These are phyloP conservation scores for Chlorella sp. DNA, from an alignment of 139 green algal genomes.

Conservation along the genomic window DNA sequence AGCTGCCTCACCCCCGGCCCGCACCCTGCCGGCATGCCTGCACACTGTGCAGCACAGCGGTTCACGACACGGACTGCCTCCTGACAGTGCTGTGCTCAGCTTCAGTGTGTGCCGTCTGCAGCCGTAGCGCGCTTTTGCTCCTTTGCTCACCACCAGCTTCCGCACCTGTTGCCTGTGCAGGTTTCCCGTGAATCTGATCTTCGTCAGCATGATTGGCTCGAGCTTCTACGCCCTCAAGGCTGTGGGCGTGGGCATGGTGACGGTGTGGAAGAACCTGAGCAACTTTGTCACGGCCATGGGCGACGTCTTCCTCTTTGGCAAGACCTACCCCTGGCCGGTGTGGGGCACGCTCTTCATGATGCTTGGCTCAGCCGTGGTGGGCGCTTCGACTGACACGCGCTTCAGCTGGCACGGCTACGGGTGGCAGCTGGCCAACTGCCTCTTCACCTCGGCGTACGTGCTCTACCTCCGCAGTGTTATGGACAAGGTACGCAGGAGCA, in stretches of 20 bases:
- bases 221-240: slow-evolving; percentile 73
- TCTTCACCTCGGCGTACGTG: slow-evolving; percentile 75
- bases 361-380: slow-evolving; percentile 69
- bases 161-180: too few species aligned
- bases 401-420: slow-evolving; percentile 58
- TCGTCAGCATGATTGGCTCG: slow-evolving; percentile 74
- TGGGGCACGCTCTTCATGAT: slow-evolving; percentile 78
- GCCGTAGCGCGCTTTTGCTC: too few species aligned
- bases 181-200: slow-evolving; percentile 38
- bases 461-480: slow-evolving; percentile 82
- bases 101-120: too few species aligned
- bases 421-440: slow-evolving; percentile 81
- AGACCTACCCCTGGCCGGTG: slow-evolving; percentile 40
- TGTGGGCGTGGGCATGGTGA: slow-evolving; percentile 56
- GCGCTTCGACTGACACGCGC: slow-evolving; percentile 71
- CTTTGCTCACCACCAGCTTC: too few species aligned
- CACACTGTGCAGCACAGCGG: too few species aligned
- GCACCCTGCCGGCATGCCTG: too few species aligned
- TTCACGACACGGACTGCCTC: too few species aligned
- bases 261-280: slow-evolving; percentile 87
- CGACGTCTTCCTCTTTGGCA: slow-evolving; percentile 71
- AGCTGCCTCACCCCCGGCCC: too few species aligned
- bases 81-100: too few species aligned
- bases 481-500: slow-evolving; percentile 71
- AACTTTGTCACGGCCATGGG: slow-evolving; percentile 83